These are phyloP conservation scores for Cladosporium sphaerospermum DNA, from an alignment of 2,329 filamentous ascomycete genomes.

Conservation along the genomic window DNA sequence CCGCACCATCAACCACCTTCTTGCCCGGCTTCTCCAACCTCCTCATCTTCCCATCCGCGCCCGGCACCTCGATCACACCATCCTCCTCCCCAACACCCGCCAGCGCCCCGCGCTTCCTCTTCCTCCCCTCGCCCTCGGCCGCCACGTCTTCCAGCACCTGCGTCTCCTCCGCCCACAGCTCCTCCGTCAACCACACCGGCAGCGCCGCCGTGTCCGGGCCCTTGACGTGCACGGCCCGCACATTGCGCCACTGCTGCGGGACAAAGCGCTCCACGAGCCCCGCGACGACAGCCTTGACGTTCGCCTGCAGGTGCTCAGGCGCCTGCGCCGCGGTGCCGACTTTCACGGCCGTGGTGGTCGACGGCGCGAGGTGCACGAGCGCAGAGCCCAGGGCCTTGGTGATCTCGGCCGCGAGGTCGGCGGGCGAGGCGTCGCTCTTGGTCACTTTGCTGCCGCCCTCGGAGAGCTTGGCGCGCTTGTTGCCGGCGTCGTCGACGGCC, in stretches of 20 bases:
- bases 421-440: conserved; percentile 49
- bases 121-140: conserved; percentile 24
- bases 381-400: conserved; percentile 70
- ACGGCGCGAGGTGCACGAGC: conserved; percentile 71
- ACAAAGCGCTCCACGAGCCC: conserved; percentile 72
- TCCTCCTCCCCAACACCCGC: conserved; percentile 16
- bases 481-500: conserved; percentile 46
- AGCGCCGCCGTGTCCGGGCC: conserved; percentile 79
- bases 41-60: conserved; percentile 30
- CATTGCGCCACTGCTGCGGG: conserved; percentile 79
- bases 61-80: conserved; percentile 25
- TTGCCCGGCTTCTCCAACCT: conserved; percentile 22
- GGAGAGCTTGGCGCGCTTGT: conserved; percentile 39
- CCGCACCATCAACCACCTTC: conserved; percentile 18
- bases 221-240: conserved; percentile 84
- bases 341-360: conserved; percentile 72
- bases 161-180: conserved; percentile 74
- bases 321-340: conserved; percentile 71
- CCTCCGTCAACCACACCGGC: conserved; percentile 89
- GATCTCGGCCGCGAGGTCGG: conserved; percentile 72
- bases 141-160: conserved; percentile 55
- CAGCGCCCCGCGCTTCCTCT: conserved; percentile 28
- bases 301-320: conserved; percentile 70
- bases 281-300: conserved; percentile 65
- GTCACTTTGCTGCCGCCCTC: conserved; percentile 32